Evolutionary conservation across 768 basidiomycete species (phyloP), one percentile per base, ranked within the genome.

Genomic region (Termitomyces sp.): DNA sequence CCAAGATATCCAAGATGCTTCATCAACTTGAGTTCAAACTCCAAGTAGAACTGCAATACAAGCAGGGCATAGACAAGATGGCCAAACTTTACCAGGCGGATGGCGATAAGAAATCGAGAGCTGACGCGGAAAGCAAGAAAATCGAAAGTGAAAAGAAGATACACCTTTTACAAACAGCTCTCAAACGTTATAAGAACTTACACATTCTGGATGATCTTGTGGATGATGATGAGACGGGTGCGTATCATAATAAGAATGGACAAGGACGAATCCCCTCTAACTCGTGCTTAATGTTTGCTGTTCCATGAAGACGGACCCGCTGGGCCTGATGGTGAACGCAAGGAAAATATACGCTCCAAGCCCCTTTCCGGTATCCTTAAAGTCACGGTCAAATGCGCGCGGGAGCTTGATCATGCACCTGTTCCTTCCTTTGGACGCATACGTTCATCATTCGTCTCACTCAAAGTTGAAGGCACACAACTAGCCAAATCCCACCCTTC

Each of bases 1-100:
- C 92, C 64, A 98, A 96, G 78, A 98, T 99, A 70, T 92, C 94
- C 43, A 85, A 85, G 64, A 98, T 98, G 95, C 84, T 98, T 51
- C 95, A 98, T 73, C 95, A 98, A 73, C 87, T 99, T 61, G 95
- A 98, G 74, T 99, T 98, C 84, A 99, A 99, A 76, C 86, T 98
- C 56, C 92, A 96, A 72, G 93, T 99, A 62, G 97, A 99, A 74
- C 84, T 90, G 76, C 94, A 98, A 75, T 98, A 98, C 79, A 96
- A 95, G 79, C 83, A 88, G 70, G 97, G 97, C 43, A 97, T 98
- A 62, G 95, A 98, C 75, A 98, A 98, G 78, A 99, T 99, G 97
- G 91, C 88, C 38, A 95, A 91, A 73, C 80, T 98, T 33, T 98
- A 98, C 71, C 87, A 93, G 66, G 92, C 90, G 6, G 97, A 99